phyloP scores from a whole-genome alignment of 139 green algal genomes.

The Pseudopediastrum boryanum region DNA sequence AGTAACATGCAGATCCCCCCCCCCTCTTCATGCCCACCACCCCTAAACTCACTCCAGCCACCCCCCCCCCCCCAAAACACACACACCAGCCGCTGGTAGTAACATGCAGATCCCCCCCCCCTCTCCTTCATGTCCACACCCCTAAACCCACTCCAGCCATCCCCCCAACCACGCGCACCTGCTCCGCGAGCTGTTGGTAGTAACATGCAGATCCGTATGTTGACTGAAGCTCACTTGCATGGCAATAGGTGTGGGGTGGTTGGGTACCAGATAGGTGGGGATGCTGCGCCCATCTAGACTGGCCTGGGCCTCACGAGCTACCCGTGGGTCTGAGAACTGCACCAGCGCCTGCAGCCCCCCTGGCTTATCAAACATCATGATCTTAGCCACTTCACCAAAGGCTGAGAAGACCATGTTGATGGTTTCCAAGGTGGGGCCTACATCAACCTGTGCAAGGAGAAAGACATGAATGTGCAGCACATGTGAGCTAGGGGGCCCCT shows the following conservation, averaged over 20 bases:
- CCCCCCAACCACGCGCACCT: too few species aligned
- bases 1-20: too few species aligned
- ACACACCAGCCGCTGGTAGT: too few species aligned
- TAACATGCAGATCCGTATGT: slow-evolving; percentile 56
- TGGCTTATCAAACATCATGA: slow-evolving; percentile 69
- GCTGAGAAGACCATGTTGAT: slow-evolving; percentile 64
- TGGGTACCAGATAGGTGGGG: slow-evolving; percentile 50
- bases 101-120: too few species aligned
- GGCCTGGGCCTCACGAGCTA: slow-evolving; percentile 41
- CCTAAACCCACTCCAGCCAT: too few species aligned
- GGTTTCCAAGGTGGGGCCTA: slow-evolving; percentile 50
- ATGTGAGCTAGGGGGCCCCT: too few species aligned
- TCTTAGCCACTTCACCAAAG: slow-evolving; percentile 74
- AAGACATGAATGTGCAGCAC: neutral
- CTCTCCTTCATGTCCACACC: too few species aligned
- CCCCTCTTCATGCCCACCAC: too few species aligned
- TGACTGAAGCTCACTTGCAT: slow-evolving; percentile 68
- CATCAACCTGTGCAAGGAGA: slow-evolving; percentile 11
- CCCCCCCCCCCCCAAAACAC: too few species aligned
- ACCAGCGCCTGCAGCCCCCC: slow-evolving; percentile 52
- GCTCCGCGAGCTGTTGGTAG: slow-evolving; percentile 22
- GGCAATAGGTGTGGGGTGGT: slow-evolving; percentile 44
- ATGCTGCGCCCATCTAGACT: slow-evolving; percentile 49
- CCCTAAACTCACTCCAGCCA: too few species aligned
- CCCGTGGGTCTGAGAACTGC: slow-evolving; percentile 57